Evolutionary conservation across 768 basidiomycete species (phyloP).

Genomic region (Boletus fagicola): DNA sequence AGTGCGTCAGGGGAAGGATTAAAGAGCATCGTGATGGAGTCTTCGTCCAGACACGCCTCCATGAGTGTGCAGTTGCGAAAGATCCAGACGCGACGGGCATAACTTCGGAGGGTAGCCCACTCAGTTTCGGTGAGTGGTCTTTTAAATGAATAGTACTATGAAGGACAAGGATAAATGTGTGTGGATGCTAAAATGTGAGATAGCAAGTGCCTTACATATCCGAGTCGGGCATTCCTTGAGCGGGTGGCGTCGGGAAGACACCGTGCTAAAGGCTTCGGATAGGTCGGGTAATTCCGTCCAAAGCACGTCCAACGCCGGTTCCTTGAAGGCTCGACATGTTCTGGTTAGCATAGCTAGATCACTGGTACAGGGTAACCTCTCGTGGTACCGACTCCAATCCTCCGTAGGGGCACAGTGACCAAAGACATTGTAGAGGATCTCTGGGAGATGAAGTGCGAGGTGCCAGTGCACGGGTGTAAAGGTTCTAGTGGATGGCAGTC

Average conservation of each 20-base stretch:
- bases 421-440: not conserved
- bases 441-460: too few species aligned
- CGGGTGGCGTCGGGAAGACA: not conserved
- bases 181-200: not conserved
- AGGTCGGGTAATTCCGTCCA: conserved; percentile 5
- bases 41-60: not conserved
- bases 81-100: conserved; percentile 2
- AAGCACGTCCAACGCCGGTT: conserved; percentile 9
- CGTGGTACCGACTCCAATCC: not conserved
- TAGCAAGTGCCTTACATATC: not conserved
- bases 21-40: not conserved
- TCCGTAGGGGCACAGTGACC: not conserved
- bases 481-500: not conserved
- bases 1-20: not conserved
- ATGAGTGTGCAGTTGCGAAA: not conserved
- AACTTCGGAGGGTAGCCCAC: not conserved
- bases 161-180: not conserved
- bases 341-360: conserved; percentile 3
- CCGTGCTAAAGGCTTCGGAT: not conserved
- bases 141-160: not conserved
- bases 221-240: too few species aligned
- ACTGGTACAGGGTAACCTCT: not conserved
- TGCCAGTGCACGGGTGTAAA: too few species aligned
- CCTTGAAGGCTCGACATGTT: conserved; percentile 8
- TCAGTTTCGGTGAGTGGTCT: conserved; percentile 2